Evolutionary conservation across 257 asterid genomes (phyloP), one percentile per base, ranked within the genome.

Genomic region (Gentiana dahurica): DNA sequence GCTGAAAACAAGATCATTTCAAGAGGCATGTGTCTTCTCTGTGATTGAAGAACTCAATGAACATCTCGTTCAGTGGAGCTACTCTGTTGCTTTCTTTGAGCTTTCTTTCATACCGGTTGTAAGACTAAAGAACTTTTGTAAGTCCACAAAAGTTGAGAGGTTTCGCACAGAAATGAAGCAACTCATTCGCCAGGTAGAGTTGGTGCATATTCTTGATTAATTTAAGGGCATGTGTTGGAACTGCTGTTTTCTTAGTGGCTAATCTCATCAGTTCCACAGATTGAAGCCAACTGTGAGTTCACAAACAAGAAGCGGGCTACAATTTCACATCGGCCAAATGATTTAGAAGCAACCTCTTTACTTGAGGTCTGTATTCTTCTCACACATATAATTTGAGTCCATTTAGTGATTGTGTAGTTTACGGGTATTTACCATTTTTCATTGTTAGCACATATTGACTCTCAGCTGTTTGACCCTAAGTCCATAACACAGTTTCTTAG

Each of bases 31-130:
- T 74, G 90, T 92, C 68, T 83, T 66, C 47, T 75, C 94, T 60
- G 89, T 92, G 71, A 81, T 83, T 65, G 95, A 92, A 71, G 93
- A 82, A 75, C 83, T 92, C 55, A 64, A 89, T 0, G 97, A 88
- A 76, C 97, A 92, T 80, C 85, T 92, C 67, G 75, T 93, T 67
- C 87, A 77, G 66, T 92, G 95, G 97, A 92, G 98, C 73, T 81
- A 74, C 64, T 92, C 95, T 55, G 64, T 80, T 68, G 89, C 87
- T 49, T 88, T 85, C 80, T 57, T 75, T 77, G 95, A 92, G 78
- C 71, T 92, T 55, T 87, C 95, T 49, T 81, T 79, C 66, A 72
- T 88, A 67, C 95, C 97, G 59, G 56, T 79, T 64, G 81, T 75
- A 65, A 84, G 94, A 52, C 71, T 88, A 60, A 80, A 86, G 44